phyloP scores from a whole-genome alignment of 2,329 filamentous ascomycete species.

The Emergomyces pasteurianus region DNA sequence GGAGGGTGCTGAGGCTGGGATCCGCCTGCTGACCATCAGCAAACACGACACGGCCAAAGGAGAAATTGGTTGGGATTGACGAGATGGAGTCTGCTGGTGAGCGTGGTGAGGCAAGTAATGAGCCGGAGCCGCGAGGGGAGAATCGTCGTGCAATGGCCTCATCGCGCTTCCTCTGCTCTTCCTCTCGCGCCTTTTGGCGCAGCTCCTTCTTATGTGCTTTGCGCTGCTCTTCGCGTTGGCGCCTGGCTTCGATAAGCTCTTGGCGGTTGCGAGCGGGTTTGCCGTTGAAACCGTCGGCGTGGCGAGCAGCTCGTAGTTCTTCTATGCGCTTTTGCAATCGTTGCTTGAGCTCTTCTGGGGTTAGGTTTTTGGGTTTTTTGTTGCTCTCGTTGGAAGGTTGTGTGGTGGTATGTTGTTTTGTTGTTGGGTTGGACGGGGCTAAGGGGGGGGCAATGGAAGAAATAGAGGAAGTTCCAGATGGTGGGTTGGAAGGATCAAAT shows the following conservation, averaged over 20 bases:
- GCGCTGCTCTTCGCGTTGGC: constrained; percentile 75
- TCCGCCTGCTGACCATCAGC: constrained; percentile 72
- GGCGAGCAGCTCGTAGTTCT: constrained; percentile 69
- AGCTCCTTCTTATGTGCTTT: constrained; percentile 83
- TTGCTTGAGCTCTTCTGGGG: constrained; percentile 63
- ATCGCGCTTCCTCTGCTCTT: constrained; percentile 55
- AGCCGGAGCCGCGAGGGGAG: constrained; percentile 47
- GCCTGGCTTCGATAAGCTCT: constrained; percentile 80
- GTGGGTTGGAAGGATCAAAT: constrained; percentile 41
- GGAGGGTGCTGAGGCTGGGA: constrained; percentile 49
- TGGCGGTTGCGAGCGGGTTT: constrained; percentile 74
- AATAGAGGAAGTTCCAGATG: constrained; percentile 51
- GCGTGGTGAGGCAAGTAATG: constrained; percentile 42
- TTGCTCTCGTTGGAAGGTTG: constrained; percentile 28
- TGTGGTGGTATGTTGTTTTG: background rate
- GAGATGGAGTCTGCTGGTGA: constrained; percentile 35
- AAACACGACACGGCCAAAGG: constrained; percentile 87
- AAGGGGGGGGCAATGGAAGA: constrained; percentile 49
- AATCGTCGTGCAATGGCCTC: constrained; percentile 45
- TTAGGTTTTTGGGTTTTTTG: constrained; percentile 51
- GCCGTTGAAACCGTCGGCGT: constrained; percentile 74
- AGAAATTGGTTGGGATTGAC: constrained; percentile 53
- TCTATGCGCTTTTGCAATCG: constrained; percentile 76
- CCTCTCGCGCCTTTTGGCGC: constrained; percentile 62
- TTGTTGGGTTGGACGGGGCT: constrained; percentile 14